A percentile compares a stretch with the other conserved stretches of the same genome.
Evolutionary conservation across 371 early-diverging fungal genomes (phyloP).

Genomic region (Funneliformis caledonium): DNA sequence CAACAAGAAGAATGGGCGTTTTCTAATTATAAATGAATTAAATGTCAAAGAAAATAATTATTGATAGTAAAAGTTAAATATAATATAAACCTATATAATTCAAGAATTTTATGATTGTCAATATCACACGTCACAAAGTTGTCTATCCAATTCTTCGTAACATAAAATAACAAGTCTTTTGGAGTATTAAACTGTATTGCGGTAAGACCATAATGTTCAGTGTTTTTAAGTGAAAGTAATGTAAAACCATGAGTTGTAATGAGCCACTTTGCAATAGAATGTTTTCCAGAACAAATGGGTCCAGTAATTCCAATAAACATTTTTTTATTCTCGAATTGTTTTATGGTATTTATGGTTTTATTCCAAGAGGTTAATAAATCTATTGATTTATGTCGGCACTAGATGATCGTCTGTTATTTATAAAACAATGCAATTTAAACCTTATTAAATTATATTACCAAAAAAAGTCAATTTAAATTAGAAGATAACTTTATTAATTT

Average conservation of each 20-base stretch:
- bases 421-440: too few relatives aligned
- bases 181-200: conserved; percentile 51
- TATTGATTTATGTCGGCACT: too few relatives aligned
- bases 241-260: conserved; percentile 59
- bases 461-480: too few relatives aligned
- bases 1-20: conserved; percentile 88
- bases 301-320: conserved; percentile 86
- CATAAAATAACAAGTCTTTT: conserved; percentile 60
- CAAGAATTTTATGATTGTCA: conserved; percentile 48
- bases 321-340: not conserved
- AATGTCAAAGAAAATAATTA: not conserved
- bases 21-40: conserved; percentile 52
- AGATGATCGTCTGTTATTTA: too few relatives aligned
- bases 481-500: too few relatives aligned
- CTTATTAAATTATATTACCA: too few relatives aligned
- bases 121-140: conserved; percentile 76
- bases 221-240: conserved; percentile 44
- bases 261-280: conserved; percentile 67
- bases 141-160: conserved; percentile 70
- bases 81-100: conserved; percentile 22
- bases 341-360: too few relatives aligned
- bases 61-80: not conserved
- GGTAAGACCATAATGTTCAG: conserved; percentile 9
- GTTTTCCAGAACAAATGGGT: conserved; percentile 74
- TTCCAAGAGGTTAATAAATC: too few relatives aligned